A percentile compares a stretch with the other conserved stretches of the same genome.
These are phyloP conservation scores for Erodium maritimum DNA, from an alignment of 345 rosid species.

Conservation along the genomic window DNA sequence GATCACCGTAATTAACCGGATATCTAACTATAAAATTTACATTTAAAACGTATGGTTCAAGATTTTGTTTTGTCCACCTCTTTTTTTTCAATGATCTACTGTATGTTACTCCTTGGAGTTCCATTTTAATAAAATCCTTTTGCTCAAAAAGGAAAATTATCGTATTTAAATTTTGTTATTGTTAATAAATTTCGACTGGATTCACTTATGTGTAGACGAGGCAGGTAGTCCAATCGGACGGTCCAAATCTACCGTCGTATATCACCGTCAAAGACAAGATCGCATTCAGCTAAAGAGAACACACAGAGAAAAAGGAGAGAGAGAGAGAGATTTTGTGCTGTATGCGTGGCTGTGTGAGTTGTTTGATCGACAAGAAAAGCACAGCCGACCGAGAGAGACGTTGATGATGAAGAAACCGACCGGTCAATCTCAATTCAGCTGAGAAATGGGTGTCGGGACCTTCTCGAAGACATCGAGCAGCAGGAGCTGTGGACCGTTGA, in stretches of 20 bases:
- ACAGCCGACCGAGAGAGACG: not conserved
- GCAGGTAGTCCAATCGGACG: not conserved
- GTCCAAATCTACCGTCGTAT: not conserved
- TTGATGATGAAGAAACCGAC: slow-evolving; percentile 10
- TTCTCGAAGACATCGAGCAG: not conserved
- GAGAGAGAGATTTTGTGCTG: too few relatives aligned
- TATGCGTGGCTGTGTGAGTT: not conserved
- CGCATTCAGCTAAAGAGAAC: not conserved
- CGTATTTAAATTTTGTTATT: too few relatives aligned
- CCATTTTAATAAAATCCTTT: too few relatives aligned
- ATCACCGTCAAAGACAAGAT: not conserved
- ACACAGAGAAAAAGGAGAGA: not conserved
- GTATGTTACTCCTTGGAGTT: too few relatives aligned
- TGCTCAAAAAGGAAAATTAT: too few relatives aligned
- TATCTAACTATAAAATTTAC: too few relatives aligned
- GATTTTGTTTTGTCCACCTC: too few relatives aligned
- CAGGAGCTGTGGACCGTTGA: slow-evolving; percentile 16
- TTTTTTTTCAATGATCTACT: too few relatives aligned
- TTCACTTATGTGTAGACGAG: too few relatives aligned
- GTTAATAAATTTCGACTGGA: too few relatives aligned
- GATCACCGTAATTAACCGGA: too few relatives aligned
- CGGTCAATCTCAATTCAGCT: slow-evolving; percentile 2
- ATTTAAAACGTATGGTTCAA: too few relatives aligned
- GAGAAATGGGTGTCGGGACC: slow-evolving; percentile 16
- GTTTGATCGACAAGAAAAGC: not conserved